Conservation (phyloP, 306 rosid species). For the Vicia villosa region DNA sequence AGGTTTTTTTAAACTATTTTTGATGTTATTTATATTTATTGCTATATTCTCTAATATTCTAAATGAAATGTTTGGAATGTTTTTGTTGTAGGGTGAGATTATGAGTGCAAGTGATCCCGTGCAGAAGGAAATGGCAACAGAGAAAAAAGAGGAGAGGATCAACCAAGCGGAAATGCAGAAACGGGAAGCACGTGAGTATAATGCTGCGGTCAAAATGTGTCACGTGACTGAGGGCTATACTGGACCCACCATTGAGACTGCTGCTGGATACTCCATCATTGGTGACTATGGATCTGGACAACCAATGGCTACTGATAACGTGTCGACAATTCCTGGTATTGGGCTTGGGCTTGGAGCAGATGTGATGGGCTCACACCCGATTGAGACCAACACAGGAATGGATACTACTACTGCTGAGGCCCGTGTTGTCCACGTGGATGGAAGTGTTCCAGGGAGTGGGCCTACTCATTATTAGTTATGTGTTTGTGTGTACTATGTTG, state of each 20-base stretch:
- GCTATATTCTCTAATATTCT: background rate
- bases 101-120: constrained; percentile 48
- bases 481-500: background rate
- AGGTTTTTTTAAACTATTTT: constrained; percentile 40
- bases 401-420: constrained; percentile 32
- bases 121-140: constrained; percentile 55
- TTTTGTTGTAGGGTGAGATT: constrained; percentile 45
- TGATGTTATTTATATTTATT: background rate
- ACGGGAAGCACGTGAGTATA: constrained; percentile 48
- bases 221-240: background rate
- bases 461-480: constrained; percentile 14
- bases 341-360: constrained; percentile 40
- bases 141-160: constrained; percentile 48
- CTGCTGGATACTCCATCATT: constrained; percentile 34
- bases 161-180: constrained; percentile 59
- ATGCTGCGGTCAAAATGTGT: constrained; percentile 39
- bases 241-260: constrained; percentile 3
- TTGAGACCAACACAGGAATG: constrained; percentile 38
- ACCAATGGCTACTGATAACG: constrained; percentile 47
- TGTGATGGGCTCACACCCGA: constrained; percentile 34
- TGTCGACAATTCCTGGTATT: constrained; percentile 35
- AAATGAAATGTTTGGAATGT: background rate
- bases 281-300: constrained; percentile 40
- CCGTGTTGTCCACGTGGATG: constrained; percentile 29
- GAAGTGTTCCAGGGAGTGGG: constrained; percentile 29